Evolutionary conservation across 371 early-diverging fungal genomes (phyloP).

Genomic region (Racocetra persica): DNA sequence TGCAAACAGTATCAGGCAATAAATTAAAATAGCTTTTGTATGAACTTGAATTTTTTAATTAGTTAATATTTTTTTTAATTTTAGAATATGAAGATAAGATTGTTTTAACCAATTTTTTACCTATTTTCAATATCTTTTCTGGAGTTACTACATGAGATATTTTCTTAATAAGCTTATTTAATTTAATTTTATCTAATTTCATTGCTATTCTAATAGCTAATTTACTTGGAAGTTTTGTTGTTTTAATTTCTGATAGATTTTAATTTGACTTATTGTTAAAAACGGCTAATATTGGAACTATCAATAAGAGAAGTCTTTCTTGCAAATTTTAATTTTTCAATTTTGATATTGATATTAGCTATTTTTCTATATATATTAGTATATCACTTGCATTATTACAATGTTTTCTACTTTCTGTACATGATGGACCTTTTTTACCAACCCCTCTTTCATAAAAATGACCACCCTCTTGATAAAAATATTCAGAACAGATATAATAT

Average conservation of each 20-base stretch:
- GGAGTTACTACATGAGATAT: too few relatives aligned
- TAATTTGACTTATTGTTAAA: background rate
- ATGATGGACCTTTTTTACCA: background rate
- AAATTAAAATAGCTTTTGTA: background rate
- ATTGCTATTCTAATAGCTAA: background rate
- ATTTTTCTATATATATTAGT: background rate
- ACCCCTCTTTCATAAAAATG: slow-evolving; percentile 24
- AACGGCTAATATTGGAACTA: background rate
- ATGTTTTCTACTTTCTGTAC: background rate
- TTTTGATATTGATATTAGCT: background rate
- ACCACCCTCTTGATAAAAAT: slow-evolving; percentile 5
- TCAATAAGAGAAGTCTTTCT: background rate
- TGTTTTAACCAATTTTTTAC: background rate
- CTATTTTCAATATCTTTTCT: background rate
- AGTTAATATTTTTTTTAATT: background rate
- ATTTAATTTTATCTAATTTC: background rate
- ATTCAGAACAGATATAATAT: slow-evolving; percentile 15
- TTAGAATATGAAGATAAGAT: slow-evolving; percentile 7
- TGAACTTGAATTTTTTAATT: slow-evolving; percentile 16
- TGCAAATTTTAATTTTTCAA: background rate
- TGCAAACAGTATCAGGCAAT: background rate
- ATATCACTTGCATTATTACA: background rate
- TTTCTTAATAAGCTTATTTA: too few relatives aligned
- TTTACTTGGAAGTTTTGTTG: background rate
- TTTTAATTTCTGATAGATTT: background rate